phyloP scores from a whole-genome alignment of 2,329 filamentous ascomycete genomes.

The Pseudocercospora musae region DNA sequence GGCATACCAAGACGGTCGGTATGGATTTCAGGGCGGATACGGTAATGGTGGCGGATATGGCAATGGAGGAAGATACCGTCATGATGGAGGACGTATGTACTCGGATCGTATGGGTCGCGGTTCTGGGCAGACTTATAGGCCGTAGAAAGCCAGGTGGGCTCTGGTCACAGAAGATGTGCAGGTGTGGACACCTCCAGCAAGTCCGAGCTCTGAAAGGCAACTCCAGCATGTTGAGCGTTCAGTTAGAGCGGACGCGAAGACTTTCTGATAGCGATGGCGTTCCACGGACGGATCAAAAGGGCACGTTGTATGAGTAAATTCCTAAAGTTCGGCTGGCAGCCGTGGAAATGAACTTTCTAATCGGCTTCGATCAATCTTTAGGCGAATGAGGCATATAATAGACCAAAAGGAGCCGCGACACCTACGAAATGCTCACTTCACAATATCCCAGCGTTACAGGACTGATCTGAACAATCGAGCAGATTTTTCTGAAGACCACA shows the following conservation, averaged over 20 bases:
- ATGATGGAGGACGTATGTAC: conserved; percentile 31
- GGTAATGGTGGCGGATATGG: conserved; percentile 27
- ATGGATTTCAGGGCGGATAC: conserved; percentile 39
- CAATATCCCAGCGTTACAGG: background rate
- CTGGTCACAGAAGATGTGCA: background rate
- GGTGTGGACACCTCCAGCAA: background rate
- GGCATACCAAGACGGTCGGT: conserved; percentile 44
- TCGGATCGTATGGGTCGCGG: conserved; percentile 28
- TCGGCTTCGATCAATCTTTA: background rate
- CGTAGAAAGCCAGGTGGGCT: conserved; percentile 8
- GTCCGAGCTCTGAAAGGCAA: background rate
- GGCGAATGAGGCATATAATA: too few species aligned
- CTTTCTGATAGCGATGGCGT: background rate
- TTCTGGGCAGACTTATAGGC: conserved; percentile 26
- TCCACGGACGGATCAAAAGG: background rate
- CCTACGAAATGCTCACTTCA: background rate
- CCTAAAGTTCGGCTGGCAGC: background rate
- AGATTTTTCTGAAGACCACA: background rate
- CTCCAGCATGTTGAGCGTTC: background rate
- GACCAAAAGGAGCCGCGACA: too few species aligned
- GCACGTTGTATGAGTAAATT: background rate
- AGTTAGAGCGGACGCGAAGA: background rate
- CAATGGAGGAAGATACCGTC: conserved; percentile 24
- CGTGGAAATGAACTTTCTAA: background rate
- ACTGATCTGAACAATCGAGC: background rate